A percentile compares a stretch with the other conserved stretches of the same genome.
phyloP scores from a whole-genome alignment of 192 early-diverging fungal genomes.

The Backusella sp. region DNA sequence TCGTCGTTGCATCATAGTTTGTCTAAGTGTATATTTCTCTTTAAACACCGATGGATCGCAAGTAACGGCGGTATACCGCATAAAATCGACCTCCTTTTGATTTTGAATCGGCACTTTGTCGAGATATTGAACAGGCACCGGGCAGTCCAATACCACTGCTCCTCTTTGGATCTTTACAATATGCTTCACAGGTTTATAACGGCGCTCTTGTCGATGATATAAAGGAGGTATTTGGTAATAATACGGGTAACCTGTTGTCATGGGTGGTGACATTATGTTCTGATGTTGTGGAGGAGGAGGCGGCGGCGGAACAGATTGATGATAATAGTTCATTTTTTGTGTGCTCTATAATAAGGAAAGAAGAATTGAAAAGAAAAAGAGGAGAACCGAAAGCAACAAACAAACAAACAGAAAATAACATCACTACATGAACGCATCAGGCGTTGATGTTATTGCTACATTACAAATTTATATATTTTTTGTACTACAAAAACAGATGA shows the following conservation, averaged over 20 bases:
- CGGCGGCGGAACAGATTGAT: neutral
- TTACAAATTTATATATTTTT: neutral
- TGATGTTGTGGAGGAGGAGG: neutral
- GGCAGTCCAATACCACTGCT: slow-evolving; percentile 71
- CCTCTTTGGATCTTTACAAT: slow-evolving; percentile 64
- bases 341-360: neutral
- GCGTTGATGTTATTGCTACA: neutral
- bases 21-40: slow-evolving; percentile 78
- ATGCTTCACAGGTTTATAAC: slow-evolving; percentile 9
- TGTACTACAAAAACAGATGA: neutral
- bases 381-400: neutral
- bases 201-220: neutral
- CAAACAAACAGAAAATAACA: neutral
- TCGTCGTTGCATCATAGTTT: slow-evolving; percentile 60
- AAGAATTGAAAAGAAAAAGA: neutral
- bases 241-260: neutral
- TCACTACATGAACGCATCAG: neutral
- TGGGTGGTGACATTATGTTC: neutral
- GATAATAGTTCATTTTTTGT: neutral
- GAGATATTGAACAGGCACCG: slow-evolving; percentile 60
- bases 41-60: slow-evolving; percentile 86
- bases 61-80: slow-evolving; percentile 91
- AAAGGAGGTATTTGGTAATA: neutral
- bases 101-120: slow-evolving; percentile 48
- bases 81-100: slow-evolving; percentile 82